A percentile compares a stretch with the other conserved stretches of the same genome.
Conservation (phyloP, 2,329 filamentous ascomycete genomes). For the Aspergillus proliferans region DNA sequence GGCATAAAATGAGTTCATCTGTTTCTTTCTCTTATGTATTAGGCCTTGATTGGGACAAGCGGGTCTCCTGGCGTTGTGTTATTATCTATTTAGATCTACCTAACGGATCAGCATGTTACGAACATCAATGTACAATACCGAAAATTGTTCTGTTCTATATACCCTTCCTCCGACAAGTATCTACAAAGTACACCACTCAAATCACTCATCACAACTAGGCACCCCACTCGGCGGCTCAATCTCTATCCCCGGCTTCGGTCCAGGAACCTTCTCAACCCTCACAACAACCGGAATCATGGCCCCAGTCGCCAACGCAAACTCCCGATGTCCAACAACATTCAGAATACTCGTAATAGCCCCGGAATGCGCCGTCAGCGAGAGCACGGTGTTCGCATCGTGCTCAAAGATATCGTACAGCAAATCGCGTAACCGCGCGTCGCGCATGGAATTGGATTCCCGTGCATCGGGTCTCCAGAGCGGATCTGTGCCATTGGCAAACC, state of each 20-base stretch:
- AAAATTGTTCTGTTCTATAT: not conserved
- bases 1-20: conserved; percentile 2
- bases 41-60: not conserved
- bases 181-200: not conserved
- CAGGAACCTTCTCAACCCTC: conserved; percentile 30
- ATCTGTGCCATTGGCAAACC: conserved; percentile 49
- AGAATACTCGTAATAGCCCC: conserved; percentile 53
- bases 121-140: conserved; percentile 6
- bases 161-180: not conserved
- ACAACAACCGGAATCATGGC: conserved; percentile 48
- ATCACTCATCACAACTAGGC: conserved; percentile 15
- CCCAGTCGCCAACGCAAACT: conserved; percentile 45
- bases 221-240: conserved; percentile 20
- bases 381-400: conserved; percentile 40
- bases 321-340: conserved; percentile 39
- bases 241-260: conserved; percentile 10
- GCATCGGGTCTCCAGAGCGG: conserved; percentile 45
- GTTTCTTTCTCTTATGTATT: conserved; percentile 6
- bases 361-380: conserved; percentile 55
- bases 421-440: conserved; percentile 40
- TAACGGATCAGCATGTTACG: conserved; percentile 14
- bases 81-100: conserved; percentile 21
- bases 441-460: conserved; percentile 45
- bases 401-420: conserved; percentile 51
- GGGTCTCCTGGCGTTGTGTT: conserved; percentile 23